Conservation (phyloP, 1,284 basidiomycete species). For the Pyrrhoderma lamaoense region DNA sequence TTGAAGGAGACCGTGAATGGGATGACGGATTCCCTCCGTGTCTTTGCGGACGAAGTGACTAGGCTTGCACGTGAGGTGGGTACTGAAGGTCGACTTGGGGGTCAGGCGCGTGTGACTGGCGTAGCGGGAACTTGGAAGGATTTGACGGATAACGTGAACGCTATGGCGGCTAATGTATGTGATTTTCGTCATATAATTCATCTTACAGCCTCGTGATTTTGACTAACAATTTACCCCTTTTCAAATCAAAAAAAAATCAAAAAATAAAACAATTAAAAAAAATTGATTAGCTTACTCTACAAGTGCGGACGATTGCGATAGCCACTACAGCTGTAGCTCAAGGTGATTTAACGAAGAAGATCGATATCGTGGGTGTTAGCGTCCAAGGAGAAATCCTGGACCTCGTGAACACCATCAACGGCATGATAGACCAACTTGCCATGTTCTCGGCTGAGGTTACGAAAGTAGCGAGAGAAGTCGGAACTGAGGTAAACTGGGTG, state of each 20-base stretch:
- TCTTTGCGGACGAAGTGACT: conserved; percentile 88
- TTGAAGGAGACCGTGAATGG: conserved; percentile 84
- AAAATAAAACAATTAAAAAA: not conserved
- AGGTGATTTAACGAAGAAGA: conserved; percentile 92
- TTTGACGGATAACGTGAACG: conserved; percentile 90
- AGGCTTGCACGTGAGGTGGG: conserved; percentile 86
- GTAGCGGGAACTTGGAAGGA: conserved; percentile 98
- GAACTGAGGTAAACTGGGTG: conserved; percentile 94
- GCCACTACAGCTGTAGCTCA: conserved; percentile 94
- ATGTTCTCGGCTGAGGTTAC: conserved; percentile 95
- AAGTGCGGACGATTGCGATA: conserved; percentile 92
- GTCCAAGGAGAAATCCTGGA: conserved; percentile 95
- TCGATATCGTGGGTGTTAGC: conserved; percentile 79
- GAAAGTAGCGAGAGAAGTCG: conserved; percentile 92
- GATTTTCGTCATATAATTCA: not conserved
- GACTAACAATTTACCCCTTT: conserved; percentile 4
- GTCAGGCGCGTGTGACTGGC: conserved; percentile 82
- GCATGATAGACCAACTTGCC: conserved; percentile 94
- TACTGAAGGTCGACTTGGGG: conserved; percentile 83
- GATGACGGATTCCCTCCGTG: conserved; percentile 83
- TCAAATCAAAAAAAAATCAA: conserved; percentile 5
- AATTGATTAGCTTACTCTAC: conserved; percentile 68
- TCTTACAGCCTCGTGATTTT: not conserved
- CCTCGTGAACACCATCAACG: conserved; percentile 90
- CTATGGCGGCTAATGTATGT: conserved; percentile 77